These are phyloP conservation scores for Pneumocystis canis DNA, from an alignment of 1,139 yeast genomes.

Conservation along the genomic window DNA sequence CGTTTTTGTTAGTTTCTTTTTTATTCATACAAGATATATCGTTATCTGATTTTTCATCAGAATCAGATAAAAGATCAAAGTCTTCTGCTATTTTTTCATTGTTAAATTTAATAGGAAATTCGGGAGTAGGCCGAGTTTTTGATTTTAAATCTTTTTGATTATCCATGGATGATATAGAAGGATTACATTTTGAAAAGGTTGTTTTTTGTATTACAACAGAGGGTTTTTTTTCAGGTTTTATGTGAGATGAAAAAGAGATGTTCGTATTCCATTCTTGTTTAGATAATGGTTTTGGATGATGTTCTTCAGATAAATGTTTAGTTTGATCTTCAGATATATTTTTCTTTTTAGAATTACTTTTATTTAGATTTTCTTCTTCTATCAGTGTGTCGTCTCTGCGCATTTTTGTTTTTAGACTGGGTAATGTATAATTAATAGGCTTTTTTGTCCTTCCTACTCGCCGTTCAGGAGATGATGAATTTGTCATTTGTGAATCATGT, in stretches of 20 bases:
- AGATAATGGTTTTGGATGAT: background rate
- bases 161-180: background rate
- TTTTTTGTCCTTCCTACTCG: slow-evolving; percentile 32
- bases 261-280: background rate
- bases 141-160: background rate
- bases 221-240: background rate
- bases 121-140: background rate
- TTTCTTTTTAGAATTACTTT: background rate
- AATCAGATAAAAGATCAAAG: background rate
- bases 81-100: background rate
- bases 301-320: background rate
- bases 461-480: background rate
- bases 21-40: background rate
- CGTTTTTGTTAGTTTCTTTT: background rate
- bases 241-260: background rate
- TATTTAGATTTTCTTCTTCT: slow-evolving; percentile 1
- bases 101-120: background rate
- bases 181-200: background rate
- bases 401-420: slow-evolving; percentile 54
- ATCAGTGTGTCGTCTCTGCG: slow-evolving; percentile 39
- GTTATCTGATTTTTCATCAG: background rate
- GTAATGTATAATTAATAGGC: slow-evolving; percentile 52
- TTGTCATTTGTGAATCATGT: background rate
- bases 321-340: background rate
- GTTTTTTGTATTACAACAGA: slow-evolving; percentile 1